These are phyloP conservation scores for Speleostelium caveatum DNA, from an alignment of 78 protist genomes.

Conservation along the genomic window DNA sequence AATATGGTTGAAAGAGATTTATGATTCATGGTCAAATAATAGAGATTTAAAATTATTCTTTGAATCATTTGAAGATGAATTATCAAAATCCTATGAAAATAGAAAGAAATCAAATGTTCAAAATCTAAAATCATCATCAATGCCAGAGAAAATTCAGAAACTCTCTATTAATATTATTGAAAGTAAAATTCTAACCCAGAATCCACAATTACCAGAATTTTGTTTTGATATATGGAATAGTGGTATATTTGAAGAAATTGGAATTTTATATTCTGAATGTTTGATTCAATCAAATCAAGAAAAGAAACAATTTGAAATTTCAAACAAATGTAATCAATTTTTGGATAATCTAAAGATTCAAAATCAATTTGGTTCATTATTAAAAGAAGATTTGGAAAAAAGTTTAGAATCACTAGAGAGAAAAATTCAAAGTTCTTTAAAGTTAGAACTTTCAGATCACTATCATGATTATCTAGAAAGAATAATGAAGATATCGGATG, in stretches of 20 bases:
- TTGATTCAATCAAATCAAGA: neutral
- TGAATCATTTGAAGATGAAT: no score
- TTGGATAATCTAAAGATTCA: no score
- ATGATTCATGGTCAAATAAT: neutral
- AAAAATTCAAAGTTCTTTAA: no score
- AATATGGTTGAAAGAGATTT: no score
- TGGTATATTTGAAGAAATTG: neutral
- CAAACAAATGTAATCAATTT: neutral
- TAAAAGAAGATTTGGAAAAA: neutral
- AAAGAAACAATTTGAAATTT: neutral
- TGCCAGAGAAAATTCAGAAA: no score
- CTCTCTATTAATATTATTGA: no score
- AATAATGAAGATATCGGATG: neutral
- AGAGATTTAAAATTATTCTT: neutral
- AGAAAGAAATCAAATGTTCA: no score
- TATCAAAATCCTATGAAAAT: no score
- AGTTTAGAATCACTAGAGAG: neutral
- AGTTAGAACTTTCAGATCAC: neutral
- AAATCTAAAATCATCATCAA: no score
- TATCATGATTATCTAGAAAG: neutral
- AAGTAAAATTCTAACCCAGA: no score
- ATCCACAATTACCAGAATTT: no score
- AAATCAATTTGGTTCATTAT: neutral
- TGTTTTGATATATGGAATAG: neutral
- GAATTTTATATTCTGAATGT: neutral